phyloP scores from a whole-genome alignment of 106 monocot species.

The Platanthera guangdongensis region DNA sequence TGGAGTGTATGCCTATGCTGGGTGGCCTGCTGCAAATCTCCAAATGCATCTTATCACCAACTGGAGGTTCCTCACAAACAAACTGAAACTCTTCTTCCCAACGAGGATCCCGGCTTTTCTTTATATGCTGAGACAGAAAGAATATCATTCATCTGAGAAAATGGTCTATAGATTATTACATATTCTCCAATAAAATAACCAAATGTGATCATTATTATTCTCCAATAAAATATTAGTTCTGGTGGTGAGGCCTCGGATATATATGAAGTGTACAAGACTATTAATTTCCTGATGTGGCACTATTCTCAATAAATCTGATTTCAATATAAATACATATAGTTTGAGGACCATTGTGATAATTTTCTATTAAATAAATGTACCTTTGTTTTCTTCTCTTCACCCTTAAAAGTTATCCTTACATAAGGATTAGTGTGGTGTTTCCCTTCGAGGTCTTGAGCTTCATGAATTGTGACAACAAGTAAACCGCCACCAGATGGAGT shows the following conservation, averaged over 20 bases:
- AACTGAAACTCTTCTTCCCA: constrained; percentile 85
- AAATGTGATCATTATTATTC: too few species aligned
- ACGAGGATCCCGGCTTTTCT: constrained; percentile 84
- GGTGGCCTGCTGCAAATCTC: constrained; percentile 71
- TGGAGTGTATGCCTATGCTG: constrained; percentile 57
- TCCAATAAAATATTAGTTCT: too few species aligned
- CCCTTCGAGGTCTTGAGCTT: constrained; percentile 81
- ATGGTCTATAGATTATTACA: too few species aligned
- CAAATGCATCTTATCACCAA: constrained; percentile 65
- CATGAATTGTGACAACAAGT: constrained; percentile 66
- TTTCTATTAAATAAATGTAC: constrained; percentile 13
- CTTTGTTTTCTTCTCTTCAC: constrained; percentile 82
- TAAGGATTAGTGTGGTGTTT: constrained; percentile 88
- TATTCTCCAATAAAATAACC: too few species aligned
- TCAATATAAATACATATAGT: too few species aligned
- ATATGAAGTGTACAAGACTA: too few species aligned
- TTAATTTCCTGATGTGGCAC: too few species aligned
- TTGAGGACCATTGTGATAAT: too few species aligned
- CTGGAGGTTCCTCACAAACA: constrained; percentile 69
- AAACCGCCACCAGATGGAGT: constrained; percentile 68
- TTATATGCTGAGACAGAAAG: constrained; percentile 51
- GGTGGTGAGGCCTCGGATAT: too few species aligned
- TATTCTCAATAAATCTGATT: too few species aligned
- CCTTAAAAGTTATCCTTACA: constrained; percentile 61
- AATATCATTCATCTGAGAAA: neutral